Conservation (phyloP, 768 basidiomycete species). For the Mycena leptocephala region DNA sequence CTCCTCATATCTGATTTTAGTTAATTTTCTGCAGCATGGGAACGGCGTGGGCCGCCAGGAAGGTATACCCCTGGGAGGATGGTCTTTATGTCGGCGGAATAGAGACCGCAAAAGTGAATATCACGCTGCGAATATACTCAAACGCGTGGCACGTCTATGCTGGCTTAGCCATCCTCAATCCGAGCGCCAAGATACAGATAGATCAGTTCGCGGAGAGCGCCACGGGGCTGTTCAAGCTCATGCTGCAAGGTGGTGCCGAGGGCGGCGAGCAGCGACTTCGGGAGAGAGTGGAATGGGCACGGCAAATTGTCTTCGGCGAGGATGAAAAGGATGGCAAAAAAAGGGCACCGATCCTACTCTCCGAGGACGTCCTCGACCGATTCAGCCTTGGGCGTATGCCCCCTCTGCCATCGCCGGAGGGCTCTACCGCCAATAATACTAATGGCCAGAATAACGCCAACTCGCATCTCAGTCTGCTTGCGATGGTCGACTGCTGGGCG, state of each 20-base stretch:
- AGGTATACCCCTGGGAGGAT: constrained; percentile 95
- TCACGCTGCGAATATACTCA: constrained; percentile 95
- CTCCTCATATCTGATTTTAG: not conserved
- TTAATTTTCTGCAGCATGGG: constrained; percentile 83
- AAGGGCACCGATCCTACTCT: constrained; percentile 83
- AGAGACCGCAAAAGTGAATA: constrained; percentile 98
- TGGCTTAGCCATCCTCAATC: constrained; percentile 97
- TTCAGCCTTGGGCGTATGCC: constrained; percentile 81
- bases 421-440: too few relatives aligned
- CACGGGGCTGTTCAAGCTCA: constrained; percentile 95
- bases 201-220: constrained; percentile 91
- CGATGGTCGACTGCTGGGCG: constrained; percentile 99
- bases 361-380: constrained; percentile 88
- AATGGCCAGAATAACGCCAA: constrained; percentile 70
- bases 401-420: constrained; percentile 23
- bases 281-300: constrained; percentile 80
- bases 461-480: constrained; percentile 93
- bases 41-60: constrained; percentile 89
- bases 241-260: constrained; percentile 74
- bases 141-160: constrained; percentile 99
- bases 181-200: constrained; percentile 90
- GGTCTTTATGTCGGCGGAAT: constrained; percentile 97
- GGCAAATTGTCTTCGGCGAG: constrained; percentile 83
- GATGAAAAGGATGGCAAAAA: constrained; percentile 47
- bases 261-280: constrained; percentile 68